phyloP scores from a whole-genome alignment of 2,329 filamentous ascomycete genomes.

The Ceratocystis destructans region DNA sequence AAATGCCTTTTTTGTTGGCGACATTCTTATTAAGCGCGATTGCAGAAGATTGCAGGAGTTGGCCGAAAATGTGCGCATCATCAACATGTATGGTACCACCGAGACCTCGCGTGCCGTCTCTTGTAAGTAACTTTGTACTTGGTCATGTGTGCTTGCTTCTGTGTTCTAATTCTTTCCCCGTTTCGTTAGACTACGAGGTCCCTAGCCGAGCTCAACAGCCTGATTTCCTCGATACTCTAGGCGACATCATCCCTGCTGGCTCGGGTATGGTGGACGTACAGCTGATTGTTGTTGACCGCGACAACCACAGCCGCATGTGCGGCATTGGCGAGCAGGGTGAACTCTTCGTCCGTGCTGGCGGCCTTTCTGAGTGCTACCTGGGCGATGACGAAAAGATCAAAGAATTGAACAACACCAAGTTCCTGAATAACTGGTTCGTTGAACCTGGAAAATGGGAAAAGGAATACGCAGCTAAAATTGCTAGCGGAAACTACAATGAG shows the following conservation, averaged over 20 bases:
- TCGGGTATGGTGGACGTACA: constrained; percentile 82
- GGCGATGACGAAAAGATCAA: constrained; percentile 43
- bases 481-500: constrained; percentile 30
- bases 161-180: not conserved
- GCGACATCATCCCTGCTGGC: constrained; percentile 68
- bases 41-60: constrained; percentile 63
- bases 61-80: constrained; percentile 58
- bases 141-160: not conserved
- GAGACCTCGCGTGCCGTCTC: constrained; percentile 71
- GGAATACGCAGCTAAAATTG: constrained; percentile 26
- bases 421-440: constrained; percentile 76
- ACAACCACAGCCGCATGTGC: constrained; percentile 54
- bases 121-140: constrained; percentile 28
- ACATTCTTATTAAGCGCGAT: constrained; percentile 74
- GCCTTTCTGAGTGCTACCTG: constrained; percentile 70
- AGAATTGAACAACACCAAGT: constrained; percentile 56
- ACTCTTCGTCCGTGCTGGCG: constrained; percentile 67
- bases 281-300: constrained; percentile 65
- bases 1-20: constrained; percentile 80
- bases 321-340: constrained; percentile 71
- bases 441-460: constrained; percentile 47
- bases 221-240: constrained; percentile 30
- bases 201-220: constrained; percentile 52
- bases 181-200: constrained; percentile 50
- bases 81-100: constrained; percentile 82